A percentile compares a stretch with the other conserved stretches of the same genome.
These are phyloP conservation scores for Teunomyces atbi DNA, from an alignment of 805 yeast species.

Conservation along the genomic window DNA sequence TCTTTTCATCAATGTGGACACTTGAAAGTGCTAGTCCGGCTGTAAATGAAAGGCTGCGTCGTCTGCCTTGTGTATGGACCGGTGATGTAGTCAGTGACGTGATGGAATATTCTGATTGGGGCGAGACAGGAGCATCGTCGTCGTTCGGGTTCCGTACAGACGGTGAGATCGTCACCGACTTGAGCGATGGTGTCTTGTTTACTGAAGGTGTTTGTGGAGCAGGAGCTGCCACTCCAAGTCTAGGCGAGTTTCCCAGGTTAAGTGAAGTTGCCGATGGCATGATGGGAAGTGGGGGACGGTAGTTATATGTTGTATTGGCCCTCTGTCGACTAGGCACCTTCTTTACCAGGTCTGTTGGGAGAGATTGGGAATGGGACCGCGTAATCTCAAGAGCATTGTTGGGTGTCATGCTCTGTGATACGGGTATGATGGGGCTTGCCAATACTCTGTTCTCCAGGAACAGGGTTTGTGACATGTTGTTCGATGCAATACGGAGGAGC, in stretches of 20 bases:
- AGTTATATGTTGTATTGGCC: constrained; percentile 21
- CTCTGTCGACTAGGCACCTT: constrained; percentile 14
- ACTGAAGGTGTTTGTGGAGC: constrained; percentile 16
- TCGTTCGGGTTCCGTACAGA: constrained; percentile 18
- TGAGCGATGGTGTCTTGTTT: constrained; percentile 34
- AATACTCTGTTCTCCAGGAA: constrained; percentile 23
- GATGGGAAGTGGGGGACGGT: constrained; percentile 15
- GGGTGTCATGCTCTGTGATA: constrained; percentile 16
- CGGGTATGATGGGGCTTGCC: constrained; percentile 31
- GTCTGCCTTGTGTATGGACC: neutral
- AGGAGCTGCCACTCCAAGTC: neutral
- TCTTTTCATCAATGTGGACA: neutral
- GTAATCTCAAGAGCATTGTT: neutral
- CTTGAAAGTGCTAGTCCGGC: constrained; percentile 2
- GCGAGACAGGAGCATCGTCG: constrained; percentile 13
- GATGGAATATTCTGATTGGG: constrained; percentile 15
- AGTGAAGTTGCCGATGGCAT: neutral
- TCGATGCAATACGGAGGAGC: constrained; percentile 7
- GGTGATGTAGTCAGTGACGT: constrained; percentile 5
- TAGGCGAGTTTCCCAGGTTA: constrained; percentile 8
- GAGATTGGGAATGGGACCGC: constrained; percentile 33
- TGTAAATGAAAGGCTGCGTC: constrained; percentile 15
- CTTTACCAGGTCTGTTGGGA: constrained; percentile 19
- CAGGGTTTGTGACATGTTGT: constrained; percentile 10
- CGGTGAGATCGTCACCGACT: constrained; percentile 40